Base-by-base conservation (phyloP, 208 protist species). In the Blastocrithidia nonstop region DNA sequence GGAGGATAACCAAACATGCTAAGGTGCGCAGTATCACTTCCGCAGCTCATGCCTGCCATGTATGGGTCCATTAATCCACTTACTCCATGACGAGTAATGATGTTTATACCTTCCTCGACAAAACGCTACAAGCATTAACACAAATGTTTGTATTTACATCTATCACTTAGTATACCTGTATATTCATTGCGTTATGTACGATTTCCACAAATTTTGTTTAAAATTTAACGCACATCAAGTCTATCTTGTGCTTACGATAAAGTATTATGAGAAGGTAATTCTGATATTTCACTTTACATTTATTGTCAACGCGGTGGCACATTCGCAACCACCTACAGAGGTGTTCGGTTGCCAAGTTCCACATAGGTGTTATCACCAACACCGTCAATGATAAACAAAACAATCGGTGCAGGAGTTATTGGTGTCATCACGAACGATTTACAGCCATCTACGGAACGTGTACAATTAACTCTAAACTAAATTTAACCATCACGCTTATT, bases 1-100 rank as follows among this genome's bases (percentile, higher is more conserved):
- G 75, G 75, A 1, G 53, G 54, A 52, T 85, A 85, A 16, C 75
- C 75, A 44, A 85, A 75, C 40, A 85, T 47, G 35, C 59, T 59
- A 26, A 85, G 57, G 47, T 85, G 75, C n/a, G 75, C 75, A 13
- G 75, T 85, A 43, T 85, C 75, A 38, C 75, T 85, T 39, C 75
- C 75, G 49, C 75, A 85, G 42, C 59, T 69, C 21, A 60, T 47
- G 8, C 75, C 75, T 1, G 71, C 64, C 41, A 66, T 43, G 59
- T 72, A 74, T 0, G 73, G 67, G 56, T 85, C 75, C 75, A 85
- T 75, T 22, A 81, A 20, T 1, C 75, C 75, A 45, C 50, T 80
- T 37, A 75, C 71, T 2, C 75, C 75, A 41, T 64, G 38, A 11
- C 38, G 37, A 37, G 60, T 63, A 16, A 85, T 50, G n/a, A 61